Percentiles rank a stretch among this genome's conserved stretches.
Evolutionary conservation across 2,329 filamentous ascomycete species (phyloP).

Genomic region (Fusarium multiceps): DNA sequence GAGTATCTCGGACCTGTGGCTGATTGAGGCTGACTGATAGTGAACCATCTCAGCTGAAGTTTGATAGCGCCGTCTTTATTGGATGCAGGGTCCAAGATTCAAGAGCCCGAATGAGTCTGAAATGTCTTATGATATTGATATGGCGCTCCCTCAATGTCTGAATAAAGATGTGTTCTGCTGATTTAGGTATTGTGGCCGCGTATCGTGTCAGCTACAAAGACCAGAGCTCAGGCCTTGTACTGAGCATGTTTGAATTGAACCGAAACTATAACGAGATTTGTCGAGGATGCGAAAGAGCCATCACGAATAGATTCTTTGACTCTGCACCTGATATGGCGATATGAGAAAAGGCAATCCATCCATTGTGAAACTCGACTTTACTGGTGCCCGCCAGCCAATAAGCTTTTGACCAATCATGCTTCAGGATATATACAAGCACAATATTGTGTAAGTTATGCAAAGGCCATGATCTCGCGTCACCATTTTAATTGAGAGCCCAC

Average conservation of each 20-base stretch:
- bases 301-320: background rate
- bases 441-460: background rate
- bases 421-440: background rate
- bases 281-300: background rate
- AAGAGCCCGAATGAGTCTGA: background rate
- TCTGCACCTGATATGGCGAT: background rate
- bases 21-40: constrained; percentile 35
- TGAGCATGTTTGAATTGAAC: background rate
- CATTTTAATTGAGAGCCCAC: constrained; percentile 43
- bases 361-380: background rate
- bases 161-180: background rate
- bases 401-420: background rate
- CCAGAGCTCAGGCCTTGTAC: background rate
- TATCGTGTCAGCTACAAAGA: background rate
- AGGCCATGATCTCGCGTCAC: constrained; percentile 36
- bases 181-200: background rate
- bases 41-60: background rate
- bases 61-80: constrained; percentile 6
- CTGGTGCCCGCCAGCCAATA: background rate
- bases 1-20: constrained; percentile 12
- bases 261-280: background rate
- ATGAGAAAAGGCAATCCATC: background rate
- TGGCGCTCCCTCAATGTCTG: background rate
- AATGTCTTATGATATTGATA: constrained; percentile 5
- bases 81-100: background rate